Base-by-base conservation (phyloP, 1,139 yeast species). In the Diutina pseudorugosa region DNA sequence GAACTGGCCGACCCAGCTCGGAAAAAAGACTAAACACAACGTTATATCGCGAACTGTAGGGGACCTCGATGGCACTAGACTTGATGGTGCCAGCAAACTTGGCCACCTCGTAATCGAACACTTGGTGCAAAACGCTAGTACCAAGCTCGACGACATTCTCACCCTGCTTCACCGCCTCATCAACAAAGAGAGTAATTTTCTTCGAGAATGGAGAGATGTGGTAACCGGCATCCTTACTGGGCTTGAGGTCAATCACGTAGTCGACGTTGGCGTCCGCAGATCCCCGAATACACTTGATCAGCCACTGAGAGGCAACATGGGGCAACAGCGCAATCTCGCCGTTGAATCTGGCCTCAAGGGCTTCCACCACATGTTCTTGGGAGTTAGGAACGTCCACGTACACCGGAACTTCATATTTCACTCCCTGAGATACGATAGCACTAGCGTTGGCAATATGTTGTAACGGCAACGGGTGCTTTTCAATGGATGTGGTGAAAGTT, bases 11-110 rank as follows among this genome's bases (percentile, higher is more conserved):
- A 1, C 78, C 77, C 56, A 66, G 65, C 57, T 73, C 77, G n/a
- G 66, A 68, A 52, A 74, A 64, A 44, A 74, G 62, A 7, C 90
- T 85, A 59, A 88, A 77, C 3, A 89, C 83, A 50, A 85, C 60
- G 60, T 85, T 88, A 56, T 83, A 81, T 41, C 75, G 69, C 1
- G 90, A 79, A 2, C 84, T 74, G 62, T 84, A 85, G 0, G 82
- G 77, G 21, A 73, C 59, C 19, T 80, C 70, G 2, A 79, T 67
- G 9, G 41, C 36, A 9, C 18, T 25, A 16, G 23, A n/a, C 11
- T 27, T n/a, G 6, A 11, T 16, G 9, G 20, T 44, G 21, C 36
- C 16, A 6, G 41, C 18, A 16, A 45, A 45, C 19, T 27, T 25
- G 11, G 36, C 30, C 21, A 45, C 27, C 16, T 45, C 49, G 9